These are phyloP conservation scores for Vanderwaltozyma polyspora DNA, from an alignment of 805 yeast species.

Conservation along the genomic window DNA sequence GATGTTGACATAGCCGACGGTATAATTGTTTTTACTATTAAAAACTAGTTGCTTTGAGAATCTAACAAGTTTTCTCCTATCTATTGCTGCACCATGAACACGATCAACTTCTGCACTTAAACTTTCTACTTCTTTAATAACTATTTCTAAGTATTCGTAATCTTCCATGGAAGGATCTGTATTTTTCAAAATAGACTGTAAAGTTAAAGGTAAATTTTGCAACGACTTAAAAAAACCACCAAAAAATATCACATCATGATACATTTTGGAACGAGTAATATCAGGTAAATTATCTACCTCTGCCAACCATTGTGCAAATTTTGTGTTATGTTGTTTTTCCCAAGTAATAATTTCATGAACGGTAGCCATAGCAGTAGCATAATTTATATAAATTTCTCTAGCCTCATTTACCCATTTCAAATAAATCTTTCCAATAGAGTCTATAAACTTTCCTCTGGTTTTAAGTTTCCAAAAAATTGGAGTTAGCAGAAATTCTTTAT, in stretches of 20 bases:
- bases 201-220: slow-evolving; percentile 50
- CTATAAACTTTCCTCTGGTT: slow-evolving; percentile 55
- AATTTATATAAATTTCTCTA: slow-evolving; percentile 39
- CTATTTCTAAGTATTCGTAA: slow-evolving; percentile 37
- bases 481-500: slow-evolving; percentile 40
- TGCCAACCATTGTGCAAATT: slow-evolving; percentile 47
- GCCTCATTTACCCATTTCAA: slow-evolving; percentile 55
- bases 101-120: slow-evolving; percentile 52
- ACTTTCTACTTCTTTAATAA: slow-evolving; percentile 42
- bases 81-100: slow-evolving; percentile 50
- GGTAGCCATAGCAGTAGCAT: slow-evolving; percentile 51
- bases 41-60: slow-evolving; percentile 31
- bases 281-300: slow-evolving; percentile 39
- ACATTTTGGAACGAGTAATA: slow-evolving; percentile 32
- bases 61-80: slow-evolving; percentile 40
- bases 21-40: slow-evolving; percentile 14
- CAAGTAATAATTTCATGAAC: slow-evolving; percentile 44
- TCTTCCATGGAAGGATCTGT: slow-evolving; percentile 42
- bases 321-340: slow-evolving; percentile 33
- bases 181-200: slow-evolving; percentile 44
- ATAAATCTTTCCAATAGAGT: slow-evolving; percentile 52
- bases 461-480: slow-evolving; percentile 49
- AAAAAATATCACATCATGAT: slow-evolving; percentile 44
- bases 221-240: slow-evolving; percentile 46
- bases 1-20: slow-evolving; percentile 21